Conservation (phyloP, 805 yeast genomes). For the Saccharomyces eubayanus region DNA sequence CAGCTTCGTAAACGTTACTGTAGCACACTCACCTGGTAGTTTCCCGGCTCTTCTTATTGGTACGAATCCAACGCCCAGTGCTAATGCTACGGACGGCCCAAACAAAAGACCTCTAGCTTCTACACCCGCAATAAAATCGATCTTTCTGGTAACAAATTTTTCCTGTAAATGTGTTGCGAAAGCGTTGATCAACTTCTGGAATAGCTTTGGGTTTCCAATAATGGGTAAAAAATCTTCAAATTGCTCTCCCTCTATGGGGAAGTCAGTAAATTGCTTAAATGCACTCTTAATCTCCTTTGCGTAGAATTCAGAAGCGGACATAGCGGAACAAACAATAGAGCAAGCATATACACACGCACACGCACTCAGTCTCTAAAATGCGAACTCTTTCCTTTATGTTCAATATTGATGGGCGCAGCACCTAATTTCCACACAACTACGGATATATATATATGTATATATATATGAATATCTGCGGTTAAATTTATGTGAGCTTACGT, state of each 20-base stretch:
- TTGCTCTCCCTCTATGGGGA: conserved; percentile 85
- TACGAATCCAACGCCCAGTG: conserved; percentile 80
- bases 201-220: conserved; percentile 71
- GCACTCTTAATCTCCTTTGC: conserved; percentile 46
- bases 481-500: not conserved
- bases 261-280: conserved; percentile 77
- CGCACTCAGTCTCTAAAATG: not conserved
- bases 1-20: conserved; percentile 77
- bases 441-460: not conserved
- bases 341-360: not conserved
- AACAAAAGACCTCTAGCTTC: conserved; percentile 96
- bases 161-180: conserved; percentile 65
- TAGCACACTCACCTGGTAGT: conserved; percentile 75
- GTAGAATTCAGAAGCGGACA: conserved; percentile 8
- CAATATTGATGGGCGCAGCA: not conserved
- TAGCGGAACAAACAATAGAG: not conserved
- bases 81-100: conserved; percentile 92
- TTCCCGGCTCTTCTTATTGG: conserved; percentile 96
- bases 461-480: not conserved
- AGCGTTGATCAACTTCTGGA: conserved; percentile 76
- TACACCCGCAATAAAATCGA: conserved; percentile 87
- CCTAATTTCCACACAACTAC: not conserved
- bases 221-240: conserved; percentile 96
- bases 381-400: not conserved
- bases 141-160: conserved; percentile 44